These are phyloP conservation scores for Thymus quinquecostatus DNA, from an alignment of 257 asterid species.

Conservation along the genomic window DNA sequence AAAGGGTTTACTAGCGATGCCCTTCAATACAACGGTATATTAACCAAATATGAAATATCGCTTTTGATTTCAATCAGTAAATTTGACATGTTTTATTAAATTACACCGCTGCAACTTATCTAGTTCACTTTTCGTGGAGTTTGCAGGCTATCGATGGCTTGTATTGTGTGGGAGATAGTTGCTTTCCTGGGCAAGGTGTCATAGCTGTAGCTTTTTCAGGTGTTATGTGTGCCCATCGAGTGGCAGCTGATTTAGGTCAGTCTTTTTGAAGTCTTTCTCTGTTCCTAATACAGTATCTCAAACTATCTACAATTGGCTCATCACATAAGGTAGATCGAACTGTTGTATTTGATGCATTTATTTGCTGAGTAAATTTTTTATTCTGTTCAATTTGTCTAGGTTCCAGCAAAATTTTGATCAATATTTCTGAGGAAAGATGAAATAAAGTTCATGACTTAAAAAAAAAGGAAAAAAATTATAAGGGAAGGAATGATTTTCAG, in stretches of 20 bases:
- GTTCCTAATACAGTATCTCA: slow-evolving; percentile 4
- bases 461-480: not conserved
- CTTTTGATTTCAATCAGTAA: slow-evolving; percentile 7
- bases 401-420: not conserved
- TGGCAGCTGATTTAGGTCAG: slow-evolving; percentile 93
- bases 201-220: slow-evolving; percentile 99
- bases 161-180: slow-evolving; percentile 98
- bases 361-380: not conserved
- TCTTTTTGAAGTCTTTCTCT: not conserved
- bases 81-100: slow-evolving; percentile 6
- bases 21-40: slow-evolving; percentile 94
- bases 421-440: not conserved
- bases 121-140: slow-evolving; percentile 30
- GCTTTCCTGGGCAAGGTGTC: slow-evolving; percentile 99
- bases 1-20: slow-evolving; percentile 94
- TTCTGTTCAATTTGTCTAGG: not conserved
- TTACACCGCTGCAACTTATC: slow-evolving; percentile 25
- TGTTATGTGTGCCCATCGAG: slow-evolving; percentile 98
- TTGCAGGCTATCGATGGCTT: slow-evolving; percentile 84
- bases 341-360: slow-evolving; percentile 3
- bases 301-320: not conserved
- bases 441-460: not conserved
- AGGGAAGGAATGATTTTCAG: not conserved
- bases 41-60: slow-evolving; percentile 7
- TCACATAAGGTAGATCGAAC: slow-evolving; percentile 8